A percentile compares a stretch with the other conserved stretches of the same genome.
Conservation (phyloP, 1,284 basidiomycete genomes). For the Lignosus rhinocerotis region DNA sequence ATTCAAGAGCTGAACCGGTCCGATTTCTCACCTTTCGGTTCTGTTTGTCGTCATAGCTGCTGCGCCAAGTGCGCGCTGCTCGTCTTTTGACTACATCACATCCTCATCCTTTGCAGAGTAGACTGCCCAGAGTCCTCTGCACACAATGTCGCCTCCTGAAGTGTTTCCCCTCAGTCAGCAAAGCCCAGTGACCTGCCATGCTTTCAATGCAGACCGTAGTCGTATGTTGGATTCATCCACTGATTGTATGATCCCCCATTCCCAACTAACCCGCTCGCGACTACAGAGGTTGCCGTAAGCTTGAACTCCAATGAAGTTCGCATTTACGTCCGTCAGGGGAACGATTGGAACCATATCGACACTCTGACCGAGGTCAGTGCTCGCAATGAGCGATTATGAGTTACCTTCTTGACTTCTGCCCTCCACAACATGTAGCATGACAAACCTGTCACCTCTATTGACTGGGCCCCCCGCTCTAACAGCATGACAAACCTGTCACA, state of each 20-base stretch:
- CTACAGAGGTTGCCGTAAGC: slow-evolving; percentile 87
- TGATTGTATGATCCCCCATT: background rate
- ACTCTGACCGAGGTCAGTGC: slow-evolving; percentile 79
- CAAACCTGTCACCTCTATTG: slow-evolving; percentile 97
- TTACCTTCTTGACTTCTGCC: background rate
- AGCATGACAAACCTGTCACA: slow-evolving; percentile 99
- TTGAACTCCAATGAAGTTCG: slow-evolving; percentile 90
- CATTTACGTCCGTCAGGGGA: slow-evolving; percentile 72
- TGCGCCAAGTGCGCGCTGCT: background rate
- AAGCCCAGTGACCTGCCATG: slow-evolving; percentile 86
- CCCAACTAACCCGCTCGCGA: background rate
- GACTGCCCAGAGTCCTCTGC: slow-evolving; percentile 79
- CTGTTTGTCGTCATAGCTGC: background rate
- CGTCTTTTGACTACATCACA: background rate
- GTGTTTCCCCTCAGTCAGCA: slow-evolving; percentile 74
- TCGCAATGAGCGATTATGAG: background rate
- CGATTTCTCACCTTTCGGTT: background rate
- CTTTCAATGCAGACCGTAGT: slow-evolving; percentile 89
- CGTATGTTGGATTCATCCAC: slow-evolving; percentile 52
- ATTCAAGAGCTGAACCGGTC: slow-evolving; percentile 5
- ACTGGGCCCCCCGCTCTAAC: slow-evolving; percentile 94
- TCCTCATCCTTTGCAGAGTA: slow-evolving; percentile 49
- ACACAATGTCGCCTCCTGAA: slow-evolving; percentile 72
- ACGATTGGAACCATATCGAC: slow-evolving; percentile 78
- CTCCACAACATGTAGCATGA: slow-evolving; percentile 73